A percentile compares a stretch with the other conserved stretches of the same genome.
Conservation (phyloP, 169 alveolate genomes). For the Cryptosporidium viatorum region DNA sequence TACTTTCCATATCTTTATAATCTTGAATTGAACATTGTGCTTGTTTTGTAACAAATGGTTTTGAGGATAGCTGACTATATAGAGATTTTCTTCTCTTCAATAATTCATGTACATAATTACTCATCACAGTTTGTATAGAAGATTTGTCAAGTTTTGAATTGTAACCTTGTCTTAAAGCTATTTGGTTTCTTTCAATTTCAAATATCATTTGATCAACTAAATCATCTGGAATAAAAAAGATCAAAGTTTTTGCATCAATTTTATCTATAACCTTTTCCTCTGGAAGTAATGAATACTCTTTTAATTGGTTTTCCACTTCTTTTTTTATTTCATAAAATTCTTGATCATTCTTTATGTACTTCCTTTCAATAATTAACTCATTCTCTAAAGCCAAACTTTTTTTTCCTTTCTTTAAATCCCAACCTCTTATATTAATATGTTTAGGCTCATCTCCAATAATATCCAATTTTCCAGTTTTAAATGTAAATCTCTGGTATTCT, state of each 20-base stretch:
- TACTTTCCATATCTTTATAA: not conserved
- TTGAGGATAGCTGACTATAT: constrained; percentile 18
- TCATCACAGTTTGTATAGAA: not conserved
- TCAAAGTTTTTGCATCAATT: not conserved
- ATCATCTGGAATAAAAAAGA: constrained; percentile 43
- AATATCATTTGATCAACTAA: constrained; percentile 33
- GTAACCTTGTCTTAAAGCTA: constrained; percentile 4
- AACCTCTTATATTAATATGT: constrained; percentile 39
- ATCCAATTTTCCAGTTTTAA: constrained; percentile 5
- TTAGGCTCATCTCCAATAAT: constrained; percentile 18
- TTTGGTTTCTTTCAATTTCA: constrained; percentile 27
- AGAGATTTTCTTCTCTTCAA: constrained; percentile 27
- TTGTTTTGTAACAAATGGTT: constrained; percentile 22
- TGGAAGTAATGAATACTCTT: constrained; percentile 3
- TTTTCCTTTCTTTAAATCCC: constrained; percentile 38
- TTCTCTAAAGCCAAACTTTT: constrained; percentile 13
- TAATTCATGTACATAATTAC: not conserved
- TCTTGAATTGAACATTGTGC: constrained; percentile 30
- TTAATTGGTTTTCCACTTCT: not conserved
- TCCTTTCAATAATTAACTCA: constrained; percentile 2
- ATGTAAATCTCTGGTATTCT: constrained; percentile 15
- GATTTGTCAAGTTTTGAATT: not conserved
- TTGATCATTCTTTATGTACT: constrained; percentile 32
- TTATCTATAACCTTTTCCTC: not conserved
- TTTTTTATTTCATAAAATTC: constrained; percentile 44